A percentile compares a stretch with the other conserved stretches of the same genome.
These are phyloP conservation scores for Pseudomassariella vexata DNA, from an alignment of 2,329 filamentous ascomycete genomes.

Conservation along the genomic window DNA sequence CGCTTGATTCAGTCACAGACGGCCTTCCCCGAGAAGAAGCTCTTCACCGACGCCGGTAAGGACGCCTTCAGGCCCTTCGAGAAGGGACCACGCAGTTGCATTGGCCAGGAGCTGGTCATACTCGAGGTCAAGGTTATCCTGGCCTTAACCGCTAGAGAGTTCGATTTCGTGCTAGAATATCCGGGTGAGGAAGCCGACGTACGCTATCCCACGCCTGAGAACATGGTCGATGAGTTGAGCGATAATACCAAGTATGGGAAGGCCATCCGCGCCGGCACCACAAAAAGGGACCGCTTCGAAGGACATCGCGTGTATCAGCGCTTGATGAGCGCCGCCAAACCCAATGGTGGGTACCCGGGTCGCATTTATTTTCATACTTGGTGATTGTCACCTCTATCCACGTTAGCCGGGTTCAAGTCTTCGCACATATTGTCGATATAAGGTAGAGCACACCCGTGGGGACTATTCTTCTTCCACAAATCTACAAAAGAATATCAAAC, in stretches of 20 bases:
- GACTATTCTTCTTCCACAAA: no score
- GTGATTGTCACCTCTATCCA: no score
- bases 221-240: conserved; percentile 1
- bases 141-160: conserved; percentile 2
- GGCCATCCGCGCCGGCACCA: conserved; percentile 2
- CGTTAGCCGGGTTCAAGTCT: no score
- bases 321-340: conserved; percentile 1
- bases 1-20: conserved; percentile 2
- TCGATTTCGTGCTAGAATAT: conserved; percentile 4
- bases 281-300: neutral
- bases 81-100: conserved; percentile 3
- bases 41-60: conserved; percentile 1
- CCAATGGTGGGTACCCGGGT: conserved; percentile 1
- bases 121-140: conserved; percentile 2
- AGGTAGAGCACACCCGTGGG: no score
- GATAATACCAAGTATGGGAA: conserved; percentile 1
- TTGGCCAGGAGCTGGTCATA: conserved; percentile 4
- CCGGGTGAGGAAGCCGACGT: conserved; percentile 2
- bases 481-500: no score
- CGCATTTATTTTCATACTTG: no score
- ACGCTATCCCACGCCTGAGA: neutral
- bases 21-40: neutral
- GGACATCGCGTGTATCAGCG: neutral
- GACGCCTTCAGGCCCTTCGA: conserved; percentile 4
- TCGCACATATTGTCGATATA: no score